These are phyloP conservation scores for Cyberlindnera veronae DNA, from an alignment of 805 yeast genomes.

Conservation along the genomic window DNA sequence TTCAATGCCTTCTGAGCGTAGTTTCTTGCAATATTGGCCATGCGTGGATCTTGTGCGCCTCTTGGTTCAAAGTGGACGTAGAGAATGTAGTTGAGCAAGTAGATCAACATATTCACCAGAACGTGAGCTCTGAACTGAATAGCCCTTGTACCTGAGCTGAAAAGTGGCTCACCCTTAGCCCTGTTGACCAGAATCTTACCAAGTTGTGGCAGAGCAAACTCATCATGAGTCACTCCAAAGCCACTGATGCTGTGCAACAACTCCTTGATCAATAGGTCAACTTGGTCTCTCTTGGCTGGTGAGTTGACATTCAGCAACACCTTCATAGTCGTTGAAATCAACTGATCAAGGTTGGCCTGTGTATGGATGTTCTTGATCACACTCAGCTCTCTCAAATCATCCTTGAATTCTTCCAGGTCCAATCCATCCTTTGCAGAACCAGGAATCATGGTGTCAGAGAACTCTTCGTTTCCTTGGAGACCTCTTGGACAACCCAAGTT, in stretches of 20 bases:
- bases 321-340: slow-evolving; percentile 40
- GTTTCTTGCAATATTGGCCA: slow-evolving; percentile 32
- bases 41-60: slow-evolving; percentile 34
- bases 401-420: slow-evolving; percentile 19
- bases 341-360: slow-evolving; percentile 43
- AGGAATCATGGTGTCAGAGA: slow-evolving; percentile 44
- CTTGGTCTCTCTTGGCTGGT: slow-evolving; percentile 40
- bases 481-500: slow-evolving; percentile 39
- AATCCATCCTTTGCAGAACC: slow-evolving; percentile 25
- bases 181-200: slow-evolving; percentile 25
- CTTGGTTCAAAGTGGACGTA: slow-evolving; percentile 43
- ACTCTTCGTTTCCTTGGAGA: slow-evolving; percentile 34
- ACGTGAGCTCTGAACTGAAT: slow-evolving; percentile 37
- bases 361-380: slow-evolving; percentile 46
- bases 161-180: slow-evolving; percentile 22
- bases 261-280: slow-evolving; percentile 35
- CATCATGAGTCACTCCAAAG: slow-evolving; percentile 26
- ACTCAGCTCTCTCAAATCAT: slow-evolving; percentile 40
- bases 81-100: slow-evolving; percentile 46
- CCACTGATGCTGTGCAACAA: slow-evolving; percentile 34
- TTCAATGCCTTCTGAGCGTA: slow-evolving; percentile 42
- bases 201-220: slow-evolving; percentile 35
- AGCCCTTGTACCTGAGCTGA: slow-evolving; percentile 35
- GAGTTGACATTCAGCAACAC: slow-evolving; percentile 33
- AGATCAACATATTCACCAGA: slow-evolving; percentile 44